phyloP scores from a whole-genome alignment of 148 eudicot genomes.

The Dysphania ambrosioides region DNA sequence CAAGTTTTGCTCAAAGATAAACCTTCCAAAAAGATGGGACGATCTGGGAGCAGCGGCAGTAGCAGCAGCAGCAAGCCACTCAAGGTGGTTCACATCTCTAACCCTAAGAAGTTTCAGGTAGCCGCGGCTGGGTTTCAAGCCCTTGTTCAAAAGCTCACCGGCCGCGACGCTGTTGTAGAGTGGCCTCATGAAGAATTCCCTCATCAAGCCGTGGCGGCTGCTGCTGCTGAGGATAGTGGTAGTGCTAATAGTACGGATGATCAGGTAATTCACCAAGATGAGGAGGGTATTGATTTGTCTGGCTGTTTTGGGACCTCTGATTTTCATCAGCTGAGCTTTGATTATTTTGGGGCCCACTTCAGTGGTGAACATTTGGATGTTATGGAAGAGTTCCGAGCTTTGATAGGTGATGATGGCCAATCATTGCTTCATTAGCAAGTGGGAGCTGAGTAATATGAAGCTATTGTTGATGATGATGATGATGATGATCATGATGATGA shows the following conservation, averaged over 20 bases:
- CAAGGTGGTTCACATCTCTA: slow-evolving; percentile 58
- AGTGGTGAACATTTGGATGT: not conserved
- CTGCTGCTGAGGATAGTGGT: not conserved
- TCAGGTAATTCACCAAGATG: not conserved
- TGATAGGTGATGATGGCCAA: not conserved
- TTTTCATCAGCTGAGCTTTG: not conserved
- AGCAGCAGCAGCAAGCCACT: slow-evolving; percentile 32
- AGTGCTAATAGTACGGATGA: not conserved
- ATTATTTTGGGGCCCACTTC: slow-evolving; percentile 13
- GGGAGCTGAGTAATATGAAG: no score
- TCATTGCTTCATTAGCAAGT: no score
- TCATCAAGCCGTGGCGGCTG: not conserved
- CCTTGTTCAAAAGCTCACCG: slow-evolving; percentile 52
- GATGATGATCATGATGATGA: not conserved
- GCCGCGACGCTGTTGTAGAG: slow-evolving; percentile 35
- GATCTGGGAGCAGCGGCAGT: not conserved
- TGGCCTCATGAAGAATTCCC: not conserved
- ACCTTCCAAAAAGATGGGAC: slow-evolving; percentile 24
- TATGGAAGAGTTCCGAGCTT: slow-evolving; percentile 18
- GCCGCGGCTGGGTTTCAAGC: slow-evolving; percentile 45
- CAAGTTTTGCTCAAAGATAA: slow-evolving; percentile 9
- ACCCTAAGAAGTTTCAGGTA: slow-evolving; percentile 45
- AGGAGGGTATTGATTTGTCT: not conserved
- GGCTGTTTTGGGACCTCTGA: slow-evolving; percentile 12
- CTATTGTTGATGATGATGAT: no score